phyloP scores from a whole-genome alignment of 805 yeast genomes.

The Spathaspora boniae region DNA sequence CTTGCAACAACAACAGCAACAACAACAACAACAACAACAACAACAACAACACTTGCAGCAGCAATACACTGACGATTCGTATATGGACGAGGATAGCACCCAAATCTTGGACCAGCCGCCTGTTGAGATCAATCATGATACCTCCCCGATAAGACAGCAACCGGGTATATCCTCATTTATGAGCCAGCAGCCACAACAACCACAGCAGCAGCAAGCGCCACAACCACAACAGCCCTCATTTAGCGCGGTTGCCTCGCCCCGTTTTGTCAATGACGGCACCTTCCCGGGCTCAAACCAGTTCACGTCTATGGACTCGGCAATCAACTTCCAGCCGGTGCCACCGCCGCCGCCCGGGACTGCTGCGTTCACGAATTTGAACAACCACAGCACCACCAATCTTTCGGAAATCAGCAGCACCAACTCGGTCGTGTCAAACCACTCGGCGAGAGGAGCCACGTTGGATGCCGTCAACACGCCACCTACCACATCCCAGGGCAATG shows the following conservation, averaged over 20 bases:
- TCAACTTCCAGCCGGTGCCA: constrained; percentile 29
- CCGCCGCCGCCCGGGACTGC: constrained; percentile 40
- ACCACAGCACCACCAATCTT: constrained; percentile 37
- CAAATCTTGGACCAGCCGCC: constrained; percentile 16
- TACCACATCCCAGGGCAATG: too few species aligned
- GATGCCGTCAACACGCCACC: too few species aligned
- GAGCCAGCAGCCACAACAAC: constrained; percentile 1
- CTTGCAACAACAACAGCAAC: constrained; percentile 16
- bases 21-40: constrained; percentile 7
- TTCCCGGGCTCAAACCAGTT: constrained; percentile 28
- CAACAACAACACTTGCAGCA: constrained; percentile 6
- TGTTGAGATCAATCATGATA: constrained; percentile 1
- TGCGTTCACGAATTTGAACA: constrained; percentile 37
- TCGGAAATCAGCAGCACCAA: constrained; percentile 29
- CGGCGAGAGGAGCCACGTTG: too few species aligned
- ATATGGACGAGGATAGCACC: constrained; percentile 39
- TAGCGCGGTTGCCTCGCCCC: constrained; percentile 14
- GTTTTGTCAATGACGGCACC: constrained; percentile 12
- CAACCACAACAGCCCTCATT: too few species aligned
- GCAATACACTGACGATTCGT: constrained; percentile 23
- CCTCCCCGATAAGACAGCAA: constrained; percentile 12
- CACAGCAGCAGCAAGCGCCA: too few species aligned
- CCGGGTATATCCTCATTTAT: constrained; percentile 5
- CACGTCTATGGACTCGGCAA: constrained; percentile 37
- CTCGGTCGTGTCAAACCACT: constrained; percentile 20